These are phyloP conservation scores for Emiliania huxleyi DNA, from an alignment of 78 protist genomes.

Conservation along the genomic window DNA sequence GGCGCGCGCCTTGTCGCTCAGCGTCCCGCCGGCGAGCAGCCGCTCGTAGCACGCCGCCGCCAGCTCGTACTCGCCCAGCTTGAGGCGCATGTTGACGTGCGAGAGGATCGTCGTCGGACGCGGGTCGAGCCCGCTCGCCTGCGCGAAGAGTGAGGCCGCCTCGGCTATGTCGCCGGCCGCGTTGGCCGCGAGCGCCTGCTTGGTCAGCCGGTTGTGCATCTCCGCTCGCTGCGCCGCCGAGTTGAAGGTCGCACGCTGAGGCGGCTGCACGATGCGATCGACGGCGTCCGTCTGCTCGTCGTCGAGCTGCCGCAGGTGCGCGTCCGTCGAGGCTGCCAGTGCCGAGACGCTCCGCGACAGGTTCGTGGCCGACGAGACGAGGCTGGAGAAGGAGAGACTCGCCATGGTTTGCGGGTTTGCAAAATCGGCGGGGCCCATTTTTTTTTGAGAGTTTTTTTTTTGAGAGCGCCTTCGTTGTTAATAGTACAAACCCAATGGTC, in stretches of 20 bases:
- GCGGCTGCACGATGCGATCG: not conserved
- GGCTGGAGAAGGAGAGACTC: too few relatives aligned
- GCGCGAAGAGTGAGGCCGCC: not conserved
- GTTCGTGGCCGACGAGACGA: too few relatives aligned
- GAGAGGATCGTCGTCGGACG: not conserved
- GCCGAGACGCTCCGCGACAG: too few relatives aligned
- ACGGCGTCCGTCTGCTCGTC: too few relatives aligned
- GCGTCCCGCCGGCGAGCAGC: not conserved
- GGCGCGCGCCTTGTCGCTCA: not conserved
- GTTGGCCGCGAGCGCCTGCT: not conserved
- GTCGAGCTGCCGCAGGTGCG: too few relatives aligned
- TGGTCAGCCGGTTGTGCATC: not conserved
- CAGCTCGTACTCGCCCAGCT: not conserved
- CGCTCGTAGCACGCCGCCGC: not conserved
- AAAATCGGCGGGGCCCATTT: too few relatives aligned
- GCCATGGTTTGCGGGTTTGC: too few relatives aligned
- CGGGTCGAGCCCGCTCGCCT: not conserved
- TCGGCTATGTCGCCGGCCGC: not conserved
- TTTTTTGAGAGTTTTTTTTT: too few relatives aligned
- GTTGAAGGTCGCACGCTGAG: not conserved
- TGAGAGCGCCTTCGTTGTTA: too few relatives aligned
- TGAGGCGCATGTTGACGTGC: not conserved
- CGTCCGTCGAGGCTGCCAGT: too few relatives aligned
- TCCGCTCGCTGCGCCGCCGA: not conserved
- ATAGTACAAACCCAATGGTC: too few relatives aligned